Conservation (phyloP, 2,329 filamentous ascomycete genomes). For the Epichloe bromicola region DNA sequence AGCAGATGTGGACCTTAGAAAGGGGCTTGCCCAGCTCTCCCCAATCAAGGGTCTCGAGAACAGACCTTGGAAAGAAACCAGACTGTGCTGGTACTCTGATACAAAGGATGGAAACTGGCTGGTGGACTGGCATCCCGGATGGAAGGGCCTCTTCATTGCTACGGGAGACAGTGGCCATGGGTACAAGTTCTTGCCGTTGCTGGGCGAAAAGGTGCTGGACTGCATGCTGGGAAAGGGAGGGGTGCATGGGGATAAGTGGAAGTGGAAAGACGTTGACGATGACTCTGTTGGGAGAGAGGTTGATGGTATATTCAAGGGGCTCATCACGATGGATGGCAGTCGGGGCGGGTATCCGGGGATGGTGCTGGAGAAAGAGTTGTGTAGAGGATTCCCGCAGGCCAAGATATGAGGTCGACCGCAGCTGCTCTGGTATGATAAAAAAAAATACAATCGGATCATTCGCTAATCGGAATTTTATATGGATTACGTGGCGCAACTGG, state of each 20-base stretch:
- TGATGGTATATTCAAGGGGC: conserved; percentile 22
- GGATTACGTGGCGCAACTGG: too few species aligned
- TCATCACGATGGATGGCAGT: conserved; percentile 41
- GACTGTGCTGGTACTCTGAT: conserved; percentile 67
- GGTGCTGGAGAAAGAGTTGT: conserved; percentile 31
- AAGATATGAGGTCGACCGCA: neutral
- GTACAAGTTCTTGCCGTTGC: conserved; percentile 56
- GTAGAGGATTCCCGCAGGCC: neutral
- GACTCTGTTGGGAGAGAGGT: conserved; percentile 21
- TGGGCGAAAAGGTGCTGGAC: conserved; percentile 49
- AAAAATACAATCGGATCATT: too few species aligned
- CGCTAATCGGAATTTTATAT: too few species aligned
- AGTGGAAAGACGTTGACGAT: conserved; percentile 46
- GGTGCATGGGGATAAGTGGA: conserved; percentile 45
- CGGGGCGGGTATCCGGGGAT: conserved; percentile 35
- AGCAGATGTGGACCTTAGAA: conserved; percentile 47
- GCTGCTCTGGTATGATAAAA: too few species aligned
- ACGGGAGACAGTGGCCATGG: conserved; percentile 52
- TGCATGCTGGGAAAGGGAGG: conserved; percentile 33
- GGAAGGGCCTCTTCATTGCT: conserved; percentile 44
- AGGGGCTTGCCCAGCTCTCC: conserved; percentile 46
- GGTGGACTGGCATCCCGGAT: conserved; percentile 53
- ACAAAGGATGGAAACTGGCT: conserved; percentile 60
- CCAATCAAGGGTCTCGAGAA: conserved; percentile 41
- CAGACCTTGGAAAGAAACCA: conserved; percentile 47